Conservation (phyloP, 352 stramenopile species). For the Pythium phragmitis region DNA sequence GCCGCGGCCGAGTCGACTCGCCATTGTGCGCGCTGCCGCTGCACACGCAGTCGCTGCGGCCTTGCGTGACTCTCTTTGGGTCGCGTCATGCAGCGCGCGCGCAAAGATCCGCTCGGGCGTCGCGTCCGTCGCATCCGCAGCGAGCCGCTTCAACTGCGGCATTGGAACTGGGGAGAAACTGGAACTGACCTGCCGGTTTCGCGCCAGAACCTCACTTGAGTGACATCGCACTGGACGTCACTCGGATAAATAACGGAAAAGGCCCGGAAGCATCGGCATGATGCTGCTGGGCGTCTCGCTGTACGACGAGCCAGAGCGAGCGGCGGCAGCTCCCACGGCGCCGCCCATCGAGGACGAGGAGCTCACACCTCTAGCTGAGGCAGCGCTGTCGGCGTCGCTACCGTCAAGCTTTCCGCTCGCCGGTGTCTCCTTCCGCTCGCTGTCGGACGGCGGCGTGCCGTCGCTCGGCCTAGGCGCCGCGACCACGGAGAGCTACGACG, state of each 20-base stretch:
- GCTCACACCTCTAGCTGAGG: constrained; percentile 11
- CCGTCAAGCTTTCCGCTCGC: constrained; percentile 1
- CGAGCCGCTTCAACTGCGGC: constrained; percentile 39
- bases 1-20: constrained; percentile 21
- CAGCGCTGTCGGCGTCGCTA: constrained; percentile 8
- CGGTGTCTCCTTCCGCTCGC: constrained; percentile 11
- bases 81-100: constrained; percentile 44
- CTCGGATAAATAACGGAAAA: constrained; percentile 1
- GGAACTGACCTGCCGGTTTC: neutral
- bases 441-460: constrained; percentile 17
- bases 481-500: constrained; percentile 7
- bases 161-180: constrained; percentile 26
- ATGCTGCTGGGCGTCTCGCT: constrained; percentile 10
- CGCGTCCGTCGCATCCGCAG: constrained; percentile 16
- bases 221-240: neutral
- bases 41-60: constrained; percentile 38
- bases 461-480: neutral
- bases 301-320: constrained; percentile 16
- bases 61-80: constrained; percentile 22
- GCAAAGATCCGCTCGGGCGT: constrained; percentile 54
- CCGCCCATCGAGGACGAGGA: constrained; percentile 26
- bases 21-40: constrained; percentile 35
- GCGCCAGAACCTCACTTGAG: constrained; percentile 17
- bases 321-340: neutral
- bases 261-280: neutral